phyloP scores from a whole-genome alignment of 495 filamentous ascomycete genomes.

The Lophiotrema nucula region DNA sequence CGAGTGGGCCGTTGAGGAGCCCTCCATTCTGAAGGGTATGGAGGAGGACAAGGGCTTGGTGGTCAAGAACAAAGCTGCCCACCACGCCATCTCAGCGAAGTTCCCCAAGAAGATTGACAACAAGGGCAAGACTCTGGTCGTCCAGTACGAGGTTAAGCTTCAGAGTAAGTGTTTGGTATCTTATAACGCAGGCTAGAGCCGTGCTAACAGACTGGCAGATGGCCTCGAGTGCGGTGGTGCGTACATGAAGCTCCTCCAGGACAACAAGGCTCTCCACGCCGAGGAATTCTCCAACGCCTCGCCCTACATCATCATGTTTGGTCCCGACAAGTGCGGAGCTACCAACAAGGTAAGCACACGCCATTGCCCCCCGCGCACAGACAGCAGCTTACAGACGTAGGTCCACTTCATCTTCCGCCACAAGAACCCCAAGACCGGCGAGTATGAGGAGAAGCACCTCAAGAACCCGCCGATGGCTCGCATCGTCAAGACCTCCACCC shows the following conservation, averaged over 20 bases:
- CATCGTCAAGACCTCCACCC: constrained; percentile 83
- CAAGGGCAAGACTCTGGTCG: constrained; percentile 93
- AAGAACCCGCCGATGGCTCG: constrained; percentile 77
- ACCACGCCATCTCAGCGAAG: constrained; percentile 99
- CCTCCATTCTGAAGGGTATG: constrained; percentile 85
- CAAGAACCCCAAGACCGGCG: constrained; percentile 99
- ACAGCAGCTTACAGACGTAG: constrained; percentile 38
- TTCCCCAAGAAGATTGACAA: constrained; percentile 95
- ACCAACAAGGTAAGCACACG: constrained; percentile 78
- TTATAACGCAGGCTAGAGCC: not conserved
- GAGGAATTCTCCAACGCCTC: constrained; percentile 98
- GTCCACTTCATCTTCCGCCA: constrained; percentile 99
- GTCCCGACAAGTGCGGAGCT: constrained; percentile 97
- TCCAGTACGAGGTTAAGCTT: constrained; percentile 99
- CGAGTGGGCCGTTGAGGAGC: constrained; percentile 96
- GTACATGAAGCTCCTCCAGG: constrained; percentile 97
- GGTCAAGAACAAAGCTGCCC: constrained; percentile 92
- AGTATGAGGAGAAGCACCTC: constrained; percentile 99
- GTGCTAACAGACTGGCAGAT: constrained; percentile 52
- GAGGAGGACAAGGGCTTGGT: constrained; percentile 96
- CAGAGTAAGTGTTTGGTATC: constrained; percentile 66
- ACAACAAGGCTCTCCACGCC: constrained; percentile 93
- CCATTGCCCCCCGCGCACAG: not conserved
- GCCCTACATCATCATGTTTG: constrained; percentile 99
- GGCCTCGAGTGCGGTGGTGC: constrained; percentile 98